These are phyloP conservation scores for Polygonum maritimum DNA, from an alignment of 148 eudicot species.

Conservation along the genomic window DNA sequence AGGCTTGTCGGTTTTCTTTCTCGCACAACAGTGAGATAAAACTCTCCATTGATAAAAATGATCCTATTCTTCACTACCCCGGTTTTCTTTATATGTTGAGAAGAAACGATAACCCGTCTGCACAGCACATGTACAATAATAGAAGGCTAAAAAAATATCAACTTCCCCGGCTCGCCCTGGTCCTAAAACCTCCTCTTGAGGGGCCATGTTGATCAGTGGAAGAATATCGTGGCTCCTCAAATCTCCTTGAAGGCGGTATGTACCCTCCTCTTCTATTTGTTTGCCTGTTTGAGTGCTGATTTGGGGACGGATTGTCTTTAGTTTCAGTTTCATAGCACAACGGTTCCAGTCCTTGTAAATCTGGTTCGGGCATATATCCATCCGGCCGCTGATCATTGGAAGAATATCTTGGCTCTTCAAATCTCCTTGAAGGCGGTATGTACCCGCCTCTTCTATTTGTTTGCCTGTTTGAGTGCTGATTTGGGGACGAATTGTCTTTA, in stretches of 20 bases:
- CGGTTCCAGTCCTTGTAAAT: conserved; percentile 30
- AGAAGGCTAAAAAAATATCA: conserved; percentile 2
- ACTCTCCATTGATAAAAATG: not conserved
- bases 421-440: conserved; percentile 25
- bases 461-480: conserved; percentile 7
- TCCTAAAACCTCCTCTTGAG: conserved; percentile 19
- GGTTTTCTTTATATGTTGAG: not conserved
- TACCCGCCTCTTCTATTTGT: conserved; percentile 16
- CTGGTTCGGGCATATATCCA: conserved; percentile 26
- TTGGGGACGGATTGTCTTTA: conserved; percentile 12
- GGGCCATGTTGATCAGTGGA: conserved; percentile 18
- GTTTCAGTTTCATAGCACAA: conserved; percentile 19
- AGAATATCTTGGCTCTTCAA: too few relatives aligned
- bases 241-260: conserved; percentile 25
- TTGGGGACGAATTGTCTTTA: conserved; percentile 12
- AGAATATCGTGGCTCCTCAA: conserved; percentile 28
- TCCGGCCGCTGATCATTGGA: conserved; percentile 35
- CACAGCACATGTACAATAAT: not conserved
- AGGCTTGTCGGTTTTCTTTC: not conserved
- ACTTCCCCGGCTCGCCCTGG: conserved; percentile 11
- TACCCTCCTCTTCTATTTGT: conserved; percentile 15
- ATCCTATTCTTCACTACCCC: not conserved
- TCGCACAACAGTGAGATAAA: not conserved
- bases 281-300: conserved; percentile 7
- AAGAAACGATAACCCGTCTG: not conserved